Evolutionary conservation across 305 asterid species (phyloP), one percentile per base, ranked within the genome.

Genomic region (Fraxinus ornus): DNA sequence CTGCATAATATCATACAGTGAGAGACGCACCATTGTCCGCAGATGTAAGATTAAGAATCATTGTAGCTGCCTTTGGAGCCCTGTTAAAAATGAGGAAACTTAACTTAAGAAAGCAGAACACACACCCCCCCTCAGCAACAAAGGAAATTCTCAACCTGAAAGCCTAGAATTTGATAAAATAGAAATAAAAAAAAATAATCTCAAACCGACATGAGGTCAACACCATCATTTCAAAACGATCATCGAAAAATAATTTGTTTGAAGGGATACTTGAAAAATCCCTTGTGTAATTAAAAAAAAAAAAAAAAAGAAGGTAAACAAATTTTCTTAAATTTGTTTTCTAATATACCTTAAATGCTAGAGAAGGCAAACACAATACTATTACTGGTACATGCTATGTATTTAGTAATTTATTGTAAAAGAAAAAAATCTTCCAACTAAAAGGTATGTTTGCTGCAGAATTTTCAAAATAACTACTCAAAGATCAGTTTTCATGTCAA

Each of bases 11-110:
- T 90, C 85, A 95, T 72, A 94, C 99, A 3, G 97, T 91, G 82
- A 95, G 98, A 17, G 99, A 92, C 24, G 97, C 91, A 74, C 99
- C 99, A 35, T 95, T 95, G 85, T 94, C 98, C 8, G 92, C 94
- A 21, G 47, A 62, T 1, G 97, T 88, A 72, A 94, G 92, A 89
- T 93, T 94, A 80, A 95, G 96, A 85, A 94, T 94, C 95, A 95
- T 87, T 72, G 91, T 91, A 71, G 98, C 97, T 79, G 99, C 99
- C 89, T 88, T 91, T 39, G 99, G 99, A 86, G 98, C 98, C 99
- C 98, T 95, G 96, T 70, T 79, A 68, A 74, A 74, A 17, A 52
- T 55, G 80, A 78, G 28, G 62, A 84, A 30, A 33, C 81, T 80
- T 73, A 32, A 55, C 8, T 7, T 41, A 57, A 3, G 72, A 36